Evolutionary conservation across 2,329 filamentous ascomycete genomes (phyloP).

Genomic region (Nectriaceae sp.): DNA sequence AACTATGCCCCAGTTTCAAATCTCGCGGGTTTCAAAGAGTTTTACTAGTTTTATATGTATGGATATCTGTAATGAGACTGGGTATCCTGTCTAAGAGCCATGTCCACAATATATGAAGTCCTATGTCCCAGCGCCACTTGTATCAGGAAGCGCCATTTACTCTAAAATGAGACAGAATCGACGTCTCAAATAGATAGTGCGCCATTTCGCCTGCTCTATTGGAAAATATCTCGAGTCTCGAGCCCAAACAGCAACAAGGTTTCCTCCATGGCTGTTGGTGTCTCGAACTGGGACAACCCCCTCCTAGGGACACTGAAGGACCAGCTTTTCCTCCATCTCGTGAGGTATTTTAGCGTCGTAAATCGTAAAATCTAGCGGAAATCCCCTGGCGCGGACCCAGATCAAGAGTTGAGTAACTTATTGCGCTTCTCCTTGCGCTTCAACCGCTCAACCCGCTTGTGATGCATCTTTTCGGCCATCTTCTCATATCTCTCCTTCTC

Average conservation of each 20-base stretch:
- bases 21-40: too few species aligned
- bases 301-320: background rate
- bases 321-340: constrained; percentile 17
- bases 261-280: too few species aligned
- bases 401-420: constrained; percentile 71
- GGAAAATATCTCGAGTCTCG: too few species aligned
- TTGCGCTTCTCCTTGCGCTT: constrained; percentile 97
- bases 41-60: too few species aligned
- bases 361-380: constrained; percentile 23
- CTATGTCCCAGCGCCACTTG: background rate
- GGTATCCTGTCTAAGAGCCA: too few species aligned
- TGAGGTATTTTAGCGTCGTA: constrained; percentile 21
- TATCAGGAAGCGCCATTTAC: background rate
- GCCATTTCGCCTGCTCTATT: too few species aligned
- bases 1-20: too few species aligned
- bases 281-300: background rate
- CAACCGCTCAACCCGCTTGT: constrained; percentile 87
- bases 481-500: constrained; percentile 92
- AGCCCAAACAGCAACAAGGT: too few species aligned
- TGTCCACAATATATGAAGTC: background rate
- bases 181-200: background rate
- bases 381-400: constrained; percentile 3
- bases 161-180: background rate
- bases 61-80: too few species aligned
- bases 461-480: constrained; percentile 97